Percentiles rank a stretch among this genome's conserved stretches.
phyloP scores from a whole-genome alignment of 257 asterid species.

The Lithospermum erythrorhizon region DNA sequence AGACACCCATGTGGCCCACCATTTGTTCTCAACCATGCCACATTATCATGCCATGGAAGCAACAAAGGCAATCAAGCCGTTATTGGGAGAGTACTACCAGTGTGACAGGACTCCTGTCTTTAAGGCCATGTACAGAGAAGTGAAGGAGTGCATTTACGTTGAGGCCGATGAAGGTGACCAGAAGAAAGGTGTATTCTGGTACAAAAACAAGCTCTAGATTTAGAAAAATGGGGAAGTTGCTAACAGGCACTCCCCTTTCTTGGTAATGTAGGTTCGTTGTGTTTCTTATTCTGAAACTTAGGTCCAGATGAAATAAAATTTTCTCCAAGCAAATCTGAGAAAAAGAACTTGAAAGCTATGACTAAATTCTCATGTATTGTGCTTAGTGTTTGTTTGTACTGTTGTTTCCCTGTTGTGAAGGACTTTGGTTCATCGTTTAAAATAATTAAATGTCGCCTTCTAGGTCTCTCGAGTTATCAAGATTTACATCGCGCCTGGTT shows the following conservation, averaged over 20 bases:
- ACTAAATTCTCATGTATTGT: too few relatives aligned
- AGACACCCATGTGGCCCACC: constrained; percentile 72
- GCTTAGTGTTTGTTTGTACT: too few relatives aligned
- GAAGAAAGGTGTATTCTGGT: constrained; percentile 68
- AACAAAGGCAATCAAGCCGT: constrained; percentile 64
- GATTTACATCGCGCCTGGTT: too few relatives aligned
- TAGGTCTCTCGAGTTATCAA: too few relatives aligned
- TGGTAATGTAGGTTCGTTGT: constrained; percentile 9
- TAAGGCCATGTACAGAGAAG: constrained; percentile 67
- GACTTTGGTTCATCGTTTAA: too few relatives aligned
- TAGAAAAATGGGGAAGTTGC: constrained; percentile 5
- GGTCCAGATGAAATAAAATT: too few relatives aligned
- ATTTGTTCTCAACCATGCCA: constrained; percentile 76
- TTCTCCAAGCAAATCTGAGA: too few relatives aligned
- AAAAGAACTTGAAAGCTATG: too few relatives aligned
- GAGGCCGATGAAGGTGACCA: constrained; percentile 52
- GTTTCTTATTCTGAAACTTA: neutral
- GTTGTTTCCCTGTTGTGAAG: too few relatives aligned
- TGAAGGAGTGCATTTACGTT: constrained; percentile 61
- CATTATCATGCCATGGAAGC: constrained; percentile 85
- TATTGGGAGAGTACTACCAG: constrained; percentile 63
- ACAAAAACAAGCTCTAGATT: constrained; percentile 54
- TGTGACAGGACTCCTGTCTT: constrained; percentile 52
- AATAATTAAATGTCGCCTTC: too few relatives aligned
- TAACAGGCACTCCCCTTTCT: constrained; percentile 4